phyloP scores from a whole-genome alignment of 2,329 filamentous ascomycete genomes.

The Cercospora sojina region DNA sequence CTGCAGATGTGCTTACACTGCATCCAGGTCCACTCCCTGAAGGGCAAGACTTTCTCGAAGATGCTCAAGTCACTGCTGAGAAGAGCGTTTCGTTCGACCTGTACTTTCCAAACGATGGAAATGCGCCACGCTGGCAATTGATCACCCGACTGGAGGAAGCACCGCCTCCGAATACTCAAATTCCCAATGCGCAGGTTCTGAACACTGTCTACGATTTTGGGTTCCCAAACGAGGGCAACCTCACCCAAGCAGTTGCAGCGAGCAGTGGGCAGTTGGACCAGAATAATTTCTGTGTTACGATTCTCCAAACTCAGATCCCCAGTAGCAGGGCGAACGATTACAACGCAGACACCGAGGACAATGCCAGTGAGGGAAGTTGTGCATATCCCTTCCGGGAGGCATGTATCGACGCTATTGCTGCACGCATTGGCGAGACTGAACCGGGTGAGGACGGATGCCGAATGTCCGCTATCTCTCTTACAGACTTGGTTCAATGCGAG shows the following conservation, averaged over 20 bases:
- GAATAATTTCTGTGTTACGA: slow-evolving; percentile 19
- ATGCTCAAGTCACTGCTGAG: slow-evolving; percentile 2
- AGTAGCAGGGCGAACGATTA: slow-evolving; percentile 3
- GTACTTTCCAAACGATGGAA: slow-evolving; percentile 10
- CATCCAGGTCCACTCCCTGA: slow-evolving; percentile 3
- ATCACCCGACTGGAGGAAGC: slow-evolving; percentile 14
- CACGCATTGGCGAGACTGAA: slow-evolving; percentile 8
- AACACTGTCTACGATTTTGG: slow-evolving; percentile 18
- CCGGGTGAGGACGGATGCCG: slow-evolving; percentile 15
- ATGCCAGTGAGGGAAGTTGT: slow-evolving; percentile 20
- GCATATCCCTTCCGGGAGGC: slow-evolving; percentile 10
- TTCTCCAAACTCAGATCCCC: slow-evolving; percentile 13
- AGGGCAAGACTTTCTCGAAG: slow-evolving; percentile 8
- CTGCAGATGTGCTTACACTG: neutral
- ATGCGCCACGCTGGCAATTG: slow-evolving; percentile 13
- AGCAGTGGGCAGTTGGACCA: slow-evolving; percentile 15
- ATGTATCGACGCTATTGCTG: slow-evolving; percentile 14
- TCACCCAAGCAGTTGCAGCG: slow-evolving; percentile 10
- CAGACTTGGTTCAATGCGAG: slow-evolving; percentile 11
- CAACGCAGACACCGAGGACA: slow-evolving; percentile 13
- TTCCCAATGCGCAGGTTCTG: slow-evolving; percentile 15
- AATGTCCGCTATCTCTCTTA: slow-evolving; percentile 7
- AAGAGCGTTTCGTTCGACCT: slow-evolving; percentile 17
- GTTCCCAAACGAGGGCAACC: slow-evolving; percentile 1
- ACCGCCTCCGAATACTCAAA: neutral